Percentiles rank a stretch among this genome's conserved stretches.
phyloP scores from a whole-genome alignment of 257 asterid genomes.

The Handroanthus guayacan region DNA sequence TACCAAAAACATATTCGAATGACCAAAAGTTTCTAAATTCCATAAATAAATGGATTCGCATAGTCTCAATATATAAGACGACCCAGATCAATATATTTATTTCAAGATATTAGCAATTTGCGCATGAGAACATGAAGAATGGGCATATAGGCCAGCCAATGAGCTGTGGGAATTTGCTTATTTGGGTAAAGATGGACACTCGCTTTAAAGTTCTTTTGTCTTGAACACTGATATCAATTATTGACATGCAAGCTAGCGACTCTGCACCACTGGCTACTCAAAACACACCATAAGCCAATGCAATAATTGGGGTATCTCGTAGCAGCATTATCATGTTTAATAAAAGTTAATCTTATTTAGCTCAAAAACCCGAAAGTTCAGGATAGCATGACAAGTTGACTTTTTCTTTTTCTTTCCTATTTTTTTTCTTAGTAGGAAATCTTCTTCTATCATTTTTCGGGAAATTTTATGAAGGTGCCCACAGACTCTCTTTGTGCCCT shows the following conservation, averaged over 20 bases:
- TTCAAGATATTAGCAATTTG: not conserved
- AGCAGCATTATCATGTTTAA: not conserved
- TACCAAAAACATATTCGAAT: too few relatives aligned
- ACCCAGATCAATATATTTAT: too few relatives aligned
- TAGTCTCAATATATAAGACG: too few relatives aligned
- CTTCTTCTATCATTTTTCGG: too few relatives aligned
- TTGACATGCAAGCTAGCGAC: constrained; percentile 37
- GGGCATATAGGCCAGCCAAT: constrained; percentile 38
- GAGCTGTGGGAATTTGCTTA: constrained; percentile 41
- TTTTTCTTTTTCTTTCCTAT: too few relatives aligned
- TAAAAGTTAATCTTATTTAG: too few relatives aligned
- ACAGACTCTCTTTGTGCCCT: not conserved
- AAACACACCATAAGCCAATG: constrained; percentile 1
- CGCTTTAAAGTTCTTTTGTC: constrained; percentile 44
- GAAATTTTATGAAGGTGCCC: too few relatives aligned
- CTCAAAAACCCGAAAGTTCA: too few relatives aligned
- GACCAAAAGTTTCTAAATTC: too few relatives aligned
- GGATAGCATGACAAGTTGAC: too few relatives aligned
- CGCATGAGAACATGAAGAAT: constrained; percentile 24
- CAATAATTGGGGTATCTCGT: not conserved
- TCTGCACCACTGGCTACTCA: not conserved
- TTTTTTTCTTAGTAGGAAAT: too few relatives aligned
- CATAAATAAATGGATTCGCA: too few relatives aligned
- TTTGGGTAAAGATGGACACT: constrained; percentile 40
- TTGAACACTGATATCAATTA: constrained; percentile 39